Base-by-base conservation (phyloP, 441 rosid genomes). In the Eutrema salsugineum region DNA sequence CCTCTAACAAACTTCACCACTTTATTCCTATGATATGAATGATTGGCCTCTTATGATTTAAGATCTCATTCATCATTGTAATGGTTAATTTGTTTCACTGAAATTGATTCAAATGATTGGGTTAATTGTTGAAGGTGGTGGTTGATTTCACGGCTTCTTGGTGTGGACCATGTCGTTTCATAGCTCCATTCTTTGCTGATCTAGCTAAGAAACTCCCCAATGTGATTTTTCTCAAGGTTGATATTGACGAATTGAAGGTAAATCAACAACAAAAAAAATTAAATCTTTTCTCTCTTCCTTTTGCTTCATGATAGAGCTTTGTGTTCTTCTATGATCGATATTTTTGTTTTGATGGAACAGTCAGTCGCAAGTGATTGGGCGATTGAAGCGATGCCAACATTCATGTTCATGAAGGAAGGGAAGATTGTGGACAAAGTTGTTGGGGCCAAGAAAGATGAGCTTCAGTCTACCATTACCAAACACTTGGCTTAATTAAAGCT, bases 141-240 rank as follows among this genome's bases (percentile, higher is more conserved):
- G 84, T 90, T 66, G 96, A 88, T 85, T 94, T 92, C 78, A 86
- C 96, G 61, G 94, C 99, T 47, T 81, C 99, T 19, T 94, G 97
- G 99, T 91, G 97, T 10, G 94, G 91, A 63, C 96, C 99, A 16
- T 90, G 99, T 78, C 96, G 97, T 55, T 66, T 89, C 74, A 90
- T 94, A 10, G 73, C 97, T 20, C 97, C 96, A 22, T 80, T 87
- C 82, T 66, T 92, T 66, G 82, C 83, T 47, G 98, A 92, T 75
- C 77, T 92, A 72, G 97, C 99, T 33, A 92, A 83, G 91, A 87
- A 80, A 62, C 67, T 84, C 20, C 84, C 97, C 2, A 36, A 66
- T 60, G 97, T 84, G 42, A 65, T 76, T 65, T 94, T 92, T 80
- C 85, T 94, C 17, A 91, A 92, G 84, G 99, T 92, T 54, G 97